Base-by-base conservation (phyloP, 768 basidiomycete genomes). In the Boletus tylopilopsis region DNA sequence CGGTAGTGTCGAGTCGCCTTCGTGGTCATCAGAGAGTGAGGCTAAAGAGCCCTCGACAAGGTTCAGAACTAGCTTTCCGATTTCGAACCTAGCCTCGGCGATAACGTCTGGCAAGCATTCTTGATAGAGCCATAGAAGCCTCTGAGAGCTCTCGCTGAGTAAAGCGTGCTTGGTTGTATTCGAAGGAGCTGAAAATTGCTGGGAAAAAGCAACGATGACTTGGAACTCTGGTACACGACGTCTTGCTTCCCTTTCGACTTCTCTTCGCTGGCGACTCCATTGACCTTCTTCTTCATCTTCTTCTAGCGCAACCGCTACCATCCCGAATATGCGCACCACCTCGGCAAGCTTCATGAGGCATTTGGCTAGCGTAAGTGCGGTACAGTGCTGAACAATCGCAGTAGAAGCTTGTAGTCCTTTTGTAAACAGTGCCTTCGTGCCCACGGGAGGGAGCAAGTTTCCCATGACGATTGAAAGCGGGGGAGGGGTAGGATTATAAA, bases 111-210 rank as follows among this genome's bases (percentile, higher is more conserved):
- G 90, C 24, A 94, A 66, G 51, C 81, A 84, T 21, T 75, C 75
- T 57, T 95, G 90, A 63, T 96, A 98, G 42, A 94, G 74, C 79
- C 86, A 88, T 51, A 96, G 70, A 35, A 98, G 66, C 23, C 93
- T 69, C 56, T 93, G 82, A 1, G 93, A 82, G 42, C 80, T 78
- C 69, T 97, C 94, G 0, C 84, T 78, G 24, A 96, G 69, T 53
- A 98, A 66, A 0, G 82, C 81, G 0, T 67, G 68, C 64, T 73
- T 80, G 47, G 70, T 74, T n/a, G 65, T 55, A 34, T 70, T 70
- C 27, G 61, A 47, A 11, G 64, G 61, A n/a, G 61, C 38, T 38
- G 45, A 38, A 45, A 55, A 69, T 55, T 66, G 82, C 55, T 92
- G 87, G 6, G 86, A 84, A 61, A 94, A 88, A 0, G 83, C 89